phyloP scores from a whole-genome alignment of 768 basidiomycete genomes.

The Crepidotus variabilis region DNA sequence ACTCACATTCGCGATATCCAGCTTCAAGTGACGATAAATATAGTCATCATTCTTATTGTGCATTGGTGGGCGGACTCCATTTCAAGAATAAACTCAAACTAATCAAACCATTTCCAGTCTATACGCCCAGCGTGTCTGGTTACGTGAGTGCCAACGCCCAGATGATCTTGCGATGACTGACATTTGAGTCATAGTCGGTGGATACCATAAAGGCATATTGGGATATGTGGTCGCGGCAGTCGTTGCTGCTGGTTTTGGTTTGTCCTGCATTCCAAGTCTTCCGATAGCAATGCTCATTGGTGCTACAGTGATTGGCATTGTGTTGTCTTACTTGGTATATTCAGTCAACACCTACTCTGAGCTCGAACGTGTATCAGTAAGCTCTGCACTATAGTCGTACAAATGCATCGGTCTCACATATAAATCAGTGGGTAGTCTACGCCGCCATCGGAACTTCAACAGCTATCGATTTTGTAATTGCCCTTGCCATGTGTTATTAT shows the following conservation, averaged over 20 bases:
- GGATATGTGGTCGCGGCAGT: slow-evolving; percentile 26
- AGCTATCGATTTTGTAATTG: slow-evolving; percentile 40
- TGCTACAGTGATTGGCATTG: slow-evolving; percentile 13
- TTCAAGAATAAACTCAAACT: not conserved
- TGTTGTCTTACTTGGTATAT: slow-evolving; percentile 36
- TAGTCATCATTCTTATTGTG: slow-evolving; percentile 39
- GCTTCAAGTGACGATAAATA: slow-evolving; percentile 41
- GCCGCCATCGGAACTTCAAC: slow-evolving; percentile 39
- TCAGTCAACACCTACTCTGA: slow-evolving; percentile 27
- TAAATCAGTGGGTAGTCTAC: slow-evolving; percentile 36
- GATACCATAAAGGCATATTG: slow-evolving; percentile 22
- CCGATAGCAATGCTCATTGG: not conserved
- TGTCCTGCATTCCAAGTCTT: slow-evolving; percentile 3
- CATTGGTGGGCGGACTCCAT: slow-evolving; percentile 28
- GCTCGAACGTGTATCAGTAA: slow-evolving; percentile 27
- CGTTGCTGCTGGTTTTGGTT: slow-evolving; percentile 36
- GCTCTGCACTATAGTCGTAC: slow-evolving; percentile 8
- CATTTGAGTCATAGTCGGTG: slow-evolving; percentile 11
- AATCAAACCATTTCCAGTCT: slow-evolving; percentile 24
- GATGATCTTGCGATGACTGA: not conserved
- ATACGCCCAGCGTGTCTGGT: slow-evolving; percentile 44
- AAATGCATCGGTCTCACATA: not conserved
- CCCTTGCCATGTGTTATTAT: slow-evolving; percentile 32
- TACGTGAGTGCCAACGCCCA: slow-evolving; percentile 29
- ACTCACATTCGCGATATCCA: slow-evolving; percentile 13